phyloP scores from a whole-genome alignment of 2,329 filamentous ascomycete genomes.

The Emericellopsis cladophorae region DNA sequence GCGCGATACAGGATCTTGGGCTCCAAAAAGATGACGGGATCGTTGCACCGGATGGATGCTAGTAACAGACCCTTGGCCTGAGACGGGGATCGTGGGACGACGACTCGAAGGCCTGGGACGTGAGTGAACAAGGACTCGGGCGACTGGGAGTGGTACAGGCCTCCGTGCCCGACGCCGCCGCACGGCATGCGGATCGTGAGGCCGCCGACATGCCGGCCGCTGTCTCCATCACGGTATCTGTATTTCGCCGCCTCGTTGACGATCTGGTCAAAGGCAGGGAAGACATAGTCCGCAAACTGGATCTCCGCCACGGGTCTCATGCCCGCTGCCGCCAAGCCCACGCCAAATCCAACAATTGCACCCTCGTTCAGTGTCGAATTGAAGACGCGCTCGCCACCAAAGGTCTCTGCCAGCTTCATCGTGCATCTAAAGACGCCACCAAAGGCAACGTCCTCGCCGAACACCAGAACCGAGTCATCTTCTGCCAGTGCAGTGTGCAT shows the following conservation, averaged over 20 bases:
- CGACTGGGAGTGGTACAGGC: constrained; percentile 77
- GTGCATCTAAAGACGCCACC: constrained; percentile 93
- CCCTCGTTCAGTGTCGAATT: constrained; percentile 93
- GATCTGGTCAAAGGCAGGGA: constrained; percentile 84
- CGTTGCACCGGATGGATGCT: constrained; percentile 63
- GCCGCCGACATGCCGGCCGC: constrained; percentile 54
- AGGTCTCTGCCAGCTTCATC: constrained; percentile 79
- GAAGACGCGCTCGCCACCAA: constrained; percentile 82
- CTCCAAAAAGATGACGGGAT: constrained; percentile 88
- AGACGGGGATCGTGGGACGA: constrained; percentile 73
- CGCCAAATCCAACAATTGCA: constrained; percentile 86
- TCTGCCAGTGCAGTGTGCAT: constrained; percentile 69
- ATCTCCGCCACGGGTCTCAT: constrained; percentile 92
- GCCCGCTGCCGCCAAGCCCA: constrained; percentile 79
- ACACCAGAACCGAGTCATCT: constrained; percentile 79
- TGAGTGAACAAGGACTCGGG: constrained; percentile 84
- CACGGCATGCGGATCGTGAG: constrained; percentile 84
- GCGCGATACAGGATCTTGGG: constrained; percentile 88
- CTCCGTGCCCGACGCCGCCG: constrained; percentile 82
- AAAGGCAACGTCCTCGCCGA: constrained; percentile 95
- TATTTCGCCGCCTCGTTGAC: constrained; percentile 90
- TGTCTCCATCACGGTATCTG: constrained; percentile 57
- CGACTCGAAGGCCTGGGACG: constrained; percentile 71
- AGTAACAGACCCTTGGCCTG: constrained; percentile 84
- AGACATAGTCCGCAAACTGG: constrained; percentile 92